Percentiles rank a stretch among this genome's conserved stretches.
Conservation (phyloP, 2,329 filamentous ascomycete genomes). For the Trichocomaceae sp. region DNA sequence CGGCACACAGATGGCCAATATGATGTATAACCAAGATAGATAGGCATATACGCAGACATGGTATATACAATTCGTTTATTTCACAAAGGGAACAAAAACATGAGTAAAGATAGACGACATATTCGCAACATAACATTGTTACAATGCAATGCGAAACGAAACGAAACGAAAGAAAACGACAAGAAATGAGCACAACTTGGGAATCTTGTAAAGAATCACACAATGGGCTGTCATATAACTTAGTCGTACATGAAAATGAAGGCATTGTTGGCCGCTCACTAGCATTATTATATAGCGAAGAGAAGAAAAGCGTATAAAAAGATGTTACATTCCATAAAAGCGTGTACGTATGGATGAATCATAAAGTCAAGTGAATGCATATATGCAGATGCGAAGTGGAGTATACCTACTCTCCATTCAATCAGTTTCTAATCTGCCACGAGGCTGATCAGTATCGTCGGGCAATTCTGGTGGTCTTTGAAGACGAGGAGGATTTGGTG, state of each 20-base stretch:
- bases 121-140: neutral
- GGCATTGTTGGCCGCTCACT: neutral
- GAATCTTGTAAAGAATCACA: neutral
- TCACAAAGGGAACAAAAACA: neutral
- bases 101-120: neutral
- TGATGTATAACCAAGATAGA: neutral
- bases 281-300: neutral
- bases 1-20: neutral
- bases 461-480: conserved; percentile 4
- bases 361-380: neutral
- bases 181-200: neutral
- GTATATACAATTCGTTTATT: neutral
- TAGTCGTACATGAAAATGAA: neutral
- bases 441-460: conserved; percentile 9
- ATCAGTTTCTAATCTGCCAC: neutral
- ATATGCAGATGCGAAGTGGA: neutral
- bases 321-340: neutral
- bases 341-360: neutral
- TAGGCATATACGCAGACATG: neutral
- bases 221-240: neutral
- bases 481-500: neutral
- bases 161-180: neutral
- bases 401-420: neutral
- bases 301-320: neutral
- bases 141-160: neutral